phyloP scores from a whole-genome alignment of 768 basidiomycete species.

The Lenzites betulinus region DNA sequence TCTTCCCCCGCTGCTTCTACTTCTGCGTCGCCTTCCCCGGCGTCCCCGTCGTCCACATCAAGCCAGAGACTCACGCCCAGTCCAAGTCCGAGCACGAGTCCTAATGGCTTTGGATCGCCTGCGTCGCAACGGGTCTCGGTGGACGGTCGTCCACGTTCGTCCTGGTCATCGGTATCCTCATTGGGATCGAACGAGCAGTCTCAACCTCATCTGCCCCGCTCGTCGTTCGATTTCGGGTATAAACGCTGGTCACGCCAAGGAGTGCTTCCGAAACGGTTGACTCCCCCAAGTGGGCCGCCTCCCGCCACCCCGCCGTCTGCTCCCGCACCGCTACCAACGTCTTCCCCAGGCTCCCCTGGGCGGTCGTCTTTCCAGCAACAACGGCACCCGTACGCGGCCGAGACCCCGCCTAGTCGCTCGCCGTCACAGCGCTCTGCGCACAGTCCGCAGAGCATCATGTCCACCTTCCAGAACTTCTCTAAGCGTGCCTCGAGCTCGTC shows the following conservation, averaged over 20 bases:
- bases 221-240: slow-evolving; percentile 16
- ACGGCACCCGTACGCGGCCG: slow-evolving; percentile 31
- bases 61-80: slow-evolving; percentile 15
- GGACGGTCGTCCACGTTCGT: slow-evolving; percentile 19
- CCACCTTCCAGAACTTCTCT: slow-evolving; percentile 29
- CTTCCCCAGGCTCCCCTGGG: slow-evolving; percentile 1
- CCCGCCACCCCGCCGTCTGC: slow-evolving; percentile 44
- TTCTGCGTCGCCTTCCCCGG: slow-evolving; percentile 10
- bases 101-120: slow-evolving; percentile 7
- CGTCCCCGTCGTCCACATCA: slow-evolving; percentile 18
- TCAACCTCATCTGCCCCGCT: slow-evolving; percentile 7
- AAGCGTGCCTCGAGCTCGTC: slow-evolving; percentile 33
- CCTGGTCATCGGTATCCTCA: slow-evolving; percentile 27
- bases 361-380: slow-evolving; percentile 21
- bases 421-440: slow-evolving; percentile 26
- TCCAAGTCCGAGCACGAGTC: slow-evolving; percentile 10
- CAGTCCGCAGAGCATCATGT: slow-evolving; percentile 28
- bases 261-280: slow-evolving; percentile 48
- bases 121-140: slow-evolving; percentile 3
- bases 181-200: slow-evolving; percentile 25
- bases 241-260: slow-evolving; percentile 38
- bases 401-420: slow-evolving; percentile 22
- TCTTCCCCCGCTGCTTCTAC: slow-evolving; percentile 13
- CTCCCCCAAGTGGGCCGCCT: slow-evolving; percentile 62
- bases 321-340: slow-evolving; percentile 8